Evolutionary conservation across 345 rosid species (phyloP), one percentile per base, ranked within the genome.

Genomic region (Balakata baccata): DNA sequence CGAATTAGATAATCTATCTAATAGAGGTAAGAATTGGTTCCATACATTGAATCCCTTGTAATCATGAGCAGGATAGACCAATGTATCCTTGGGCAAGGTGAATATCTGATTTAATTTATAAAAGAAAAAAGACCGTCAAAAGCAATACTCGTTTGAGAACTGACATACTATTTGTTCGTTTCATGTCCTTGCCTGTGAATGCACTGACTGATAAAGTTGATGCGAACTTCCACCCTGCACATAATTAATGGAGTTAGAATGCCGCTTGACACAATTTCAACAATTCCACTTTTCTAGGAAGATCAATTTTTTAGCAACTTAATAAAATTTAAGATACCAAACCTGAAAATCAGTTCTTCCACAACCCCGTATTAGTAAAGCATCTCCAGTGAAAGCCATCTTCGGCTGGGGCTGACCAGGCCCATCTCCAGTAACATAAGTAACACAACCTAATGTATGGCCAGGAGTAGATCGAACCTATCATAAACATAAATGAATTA

Each of bases 321-420:
- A 46, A 45, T 1, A 23, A 13, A 51, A 68, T 51, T 20, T 17
- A 39, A 68, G 54, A 70, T 20, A 54, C 13, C 53, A 38, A 77
- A 92, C 99, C 98, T 95, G 99, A 80, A 95, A 95, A 84, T 92
- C 98, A 3, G 99, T 92, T 79, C 99, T 91, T 23, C 99, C 99
- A 76, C 99, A 95, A 51, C 99, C 99, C 25, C 98, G 93, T 74
- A 95, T 87, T 76, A 95, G 76, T 59, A 92, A 59, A 9, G 96
- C 88, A 84, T 95, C 99, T 11, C 97, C 98, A 0, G 99, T 95
- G 86, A 95, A 95, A 10, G 92, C 98, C 96, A 91, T 89, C 82
- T 89, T 84, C 70, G 98, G 98, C 58, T 84, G 85, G 41, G 99
- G 97, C 75, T 95, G 98, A 80, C 80, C 84, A 11, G 84, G 83